Conservation (phyloP, 306 rosid genomes). For the Trifolium subterraneum region DNA sequence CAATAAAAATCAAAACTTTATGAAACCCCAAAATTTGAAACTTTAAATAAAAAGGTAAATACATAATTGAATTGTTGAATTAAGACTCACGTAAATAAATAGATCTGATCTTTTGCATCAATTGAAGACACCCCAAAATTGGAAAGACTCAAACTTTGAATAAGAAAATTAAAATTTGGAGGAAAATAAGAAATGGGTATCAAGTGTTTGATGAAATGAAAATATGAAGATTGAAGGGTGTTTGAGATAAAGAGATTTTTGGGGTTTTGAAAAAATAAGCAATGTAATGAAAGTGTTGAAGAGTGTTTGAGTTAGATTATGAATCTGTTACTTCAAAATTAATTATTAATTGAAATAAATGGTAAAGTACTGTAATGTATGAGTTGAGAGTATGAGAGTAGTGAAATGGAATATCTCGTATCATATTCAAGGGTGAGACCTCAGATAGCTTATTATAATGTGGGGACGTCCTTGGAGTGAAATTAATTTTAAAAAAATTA, state of each 20-base stretch:
- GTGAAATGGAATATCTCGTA: neutral
- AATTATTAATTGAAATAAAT: too few relatives aligned
- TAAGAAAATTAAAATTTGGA: slow-evolving; percentile 19
- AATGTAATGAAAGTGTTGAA: too few relatives aligned
- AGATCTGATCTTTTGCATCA: slow-evolving; percentile 52
- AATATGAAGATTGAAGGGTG: neutral
- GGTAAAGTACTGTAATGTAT: too few relatives aligned
- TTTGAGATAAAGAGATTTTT: slow-evolving; percentile 6
- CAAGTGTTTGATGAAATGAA: neutral
- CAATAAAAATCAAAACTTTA: neutral
- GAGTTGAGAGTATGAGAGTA: too few relatives aligned
- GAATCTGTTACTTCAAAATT: neutral
- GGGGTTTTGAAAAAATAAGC: slow-evolving; percentile 27
- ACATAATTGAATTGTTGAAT: slow-evolving; percentile 26
- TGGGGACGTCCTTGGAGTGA: too few relatives aligned
- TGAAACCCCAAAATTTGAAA: slow-evolving; percentile 19
- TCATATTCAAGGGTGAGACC: too few relatives aligned
- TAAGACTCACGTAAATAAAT: slow-evolving; percentile 31
- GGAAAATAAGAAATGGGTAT: slow-evolving; percentile 1
- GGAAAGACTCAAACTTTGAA: slow-evolving; percentile 29
- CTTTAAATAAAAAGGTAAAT: slow-evolving; percentile 4
- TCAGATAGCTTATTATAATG: too few relatives aligned
- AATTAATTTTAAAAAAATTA: too few relatives aligned
- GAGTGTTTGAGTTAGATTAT: neutral
- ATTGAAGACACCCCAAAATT: slow-evolving; percentile 38